phyloP scores from a whole-genome alignment of 2,329 filamentous ascomycete genomes.

The Nigrospora osmanthi region DNA sequence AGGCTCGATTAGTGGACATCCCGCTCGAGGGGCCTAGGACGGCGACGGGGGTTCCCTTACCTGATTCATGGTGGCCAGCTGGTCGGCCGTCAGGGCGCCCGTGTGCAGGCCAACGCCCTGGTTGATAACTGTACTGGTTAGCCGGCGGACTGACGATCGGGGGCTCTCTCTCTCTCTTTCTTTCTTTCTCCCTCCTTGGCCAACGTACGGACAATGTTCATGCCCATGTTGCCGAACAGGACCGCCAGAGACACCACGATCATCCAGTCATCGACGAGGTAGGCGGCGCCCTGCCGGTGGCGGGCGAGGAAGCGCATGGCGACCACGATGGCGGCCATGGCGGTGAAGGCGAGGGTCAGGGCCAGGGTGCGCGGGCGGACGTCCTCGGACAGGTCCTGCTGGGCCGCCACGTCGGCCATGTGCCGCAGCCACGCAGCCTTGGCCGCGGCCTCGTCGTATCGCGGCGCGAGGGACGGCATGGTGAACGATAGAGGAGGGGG shows the following conservation, averaged over 20 bases:
- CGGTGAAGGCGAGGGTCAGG: conserved; percentile 1
- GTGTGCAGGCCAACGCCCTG: conserved; percentile 1
- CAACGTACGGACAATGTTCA: conserved; percentile 1
- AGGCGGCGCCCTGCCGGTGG: not conserved
- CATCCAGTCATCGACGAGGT: conserved; percentile 2
- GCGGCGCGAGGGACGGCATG: not conserved
- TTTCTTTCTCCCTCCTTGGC: too few species aligned
- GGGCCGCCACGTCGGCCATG: conserved; percentile 1
- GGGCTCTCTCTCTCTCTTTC: too few species aligned
- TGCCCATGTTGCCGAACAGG: not conserved
- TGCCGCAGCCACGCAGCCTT: not conserved
- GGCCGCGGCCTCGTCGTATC: conserved; percentile 1
- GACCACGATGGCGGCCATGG: not conserved
- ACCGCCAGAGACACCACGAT: not conserved
- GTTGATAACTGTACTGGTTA: not conserved
- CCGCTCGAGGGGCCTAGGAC: too few species aligned
- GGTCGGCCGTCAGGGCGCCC: not conserved
- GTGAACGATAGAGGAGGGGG: too few species aligned
- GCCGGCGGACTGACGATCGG: too few species aligned
- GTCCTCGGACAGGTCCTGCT: conserved; percentile 1
- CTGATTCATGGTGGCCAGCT: not conserved
- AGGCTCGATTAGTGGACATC: not conserved
- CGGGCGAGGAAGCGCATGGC: conserved; percentile 1
- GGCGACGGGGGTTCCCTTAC: not conserved
- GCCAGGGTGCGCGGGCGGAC: not conserved